A percentile compares a stretch with the other conserved stretches of the same genome.
phyloP scores from a whole-genome alignment of 1,284 basidiomycete genomes.

The Malassezia vespertilionis region DNA sequence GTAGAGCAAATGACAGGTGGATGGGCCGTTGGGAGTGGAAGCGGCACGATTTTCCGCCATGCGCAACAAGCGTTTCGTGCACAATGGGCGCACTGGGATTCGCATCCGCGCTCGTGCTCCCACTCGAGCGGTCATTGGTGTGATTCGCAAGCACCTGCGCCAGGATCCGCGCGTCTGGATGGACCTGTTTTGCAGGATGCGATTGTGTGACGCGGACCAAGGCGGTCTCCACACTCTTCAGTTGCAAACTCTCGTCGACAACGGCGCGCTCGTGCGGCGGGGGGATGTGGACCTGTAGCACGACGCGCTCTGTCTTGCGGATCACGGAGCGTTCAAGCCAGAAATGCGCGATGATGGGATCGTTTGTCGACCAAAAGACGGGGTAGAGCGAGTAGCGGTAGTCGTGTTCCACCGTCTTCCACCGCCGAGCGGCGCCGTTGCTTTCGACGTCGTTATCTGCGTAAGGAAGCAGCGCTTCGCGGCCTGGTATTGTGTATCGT shows the following conservation, averaged over 20 bases:
- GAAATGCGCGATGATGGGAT: constrained; percentile 25
- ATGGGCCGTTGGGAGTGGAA: constrained; percentile 23
- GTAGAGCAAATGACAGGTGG: neutral
- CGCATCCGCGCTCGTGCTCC: too few relatives aligned
- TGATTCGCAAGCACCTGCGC: neutral
- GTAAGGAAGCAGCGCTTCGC: constrained; percentile 9
- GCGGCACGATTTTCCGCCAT: constrained; percentile 24
- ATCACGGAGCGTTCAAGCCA: constrained; percentile 37
- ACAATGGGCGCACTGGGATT: too few relatives aligned
- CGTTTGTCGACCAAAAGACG: constrained; percentile 24
- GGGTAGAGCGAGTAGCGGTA: constrained; percentile 22
- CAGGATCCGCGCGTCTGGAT: constrained; percentile 5
- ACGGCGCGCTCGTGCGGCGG: constrained; percentile 25
- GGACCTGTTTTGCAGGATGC: constrained; percentile 12
- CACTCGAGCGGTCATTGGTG: neutral
- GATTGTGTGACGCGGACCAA: constrained; percentile 34
- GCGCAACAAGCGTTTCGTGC: constrained; percentile 17
- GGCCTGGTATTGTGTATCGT: constrained; percentile 29
- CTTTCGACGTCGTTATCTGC: constrained; percentile 15
- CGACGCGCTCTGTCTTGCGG: constrained; percentile 39
- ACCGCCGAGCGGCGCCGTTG: constrained; percentile 17
- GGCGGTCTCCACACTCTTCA: constrained; percentile 37
- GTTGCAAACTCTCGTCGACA: constrained; percentile 28
- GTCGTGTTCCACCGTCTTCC: constrained; percentile 5
- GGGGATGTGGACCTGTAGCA: constrained; percentile 35